phyloP scores from a whole-genome alignment of 768 basidiomycete species.

The Xerocomus spinulosus region DNA sequence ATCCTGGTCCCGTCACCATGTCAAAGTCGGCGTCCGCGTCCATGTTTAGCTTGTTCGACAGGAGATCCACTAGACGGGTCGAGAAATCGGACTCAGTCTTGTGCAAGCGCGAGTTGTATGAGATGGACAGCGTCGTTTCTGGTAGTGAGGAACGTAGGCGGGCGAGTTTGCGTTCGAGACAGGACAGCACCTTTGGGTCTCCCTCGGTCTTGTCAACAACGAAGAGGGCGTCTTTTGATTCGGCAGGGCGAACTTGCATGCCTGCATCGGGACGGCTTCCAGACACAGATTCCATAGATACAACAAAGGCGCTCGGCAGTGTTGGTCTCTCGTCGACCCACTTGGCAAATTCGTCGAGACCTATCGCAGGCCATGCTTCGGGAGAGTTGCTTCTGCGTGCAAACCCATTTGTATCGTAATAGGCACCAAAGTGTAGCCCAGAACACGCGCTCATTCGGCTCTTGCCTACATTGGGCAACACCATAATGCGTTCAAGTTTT shows the following conservation, averaged over 20 bases:
- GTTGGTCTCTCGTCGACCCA: constrained; percentile 33
- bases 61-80: constrained; percentile 9
- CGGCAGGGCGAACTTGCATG: neutral
- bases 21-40: constrained; percentile 2
- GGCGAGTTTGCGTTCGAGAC: constrained; percentile 17
- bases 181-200: constrained; percentile 17
- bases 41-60: constrained; percentile 11
- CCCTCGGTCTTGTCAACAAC: neutral
- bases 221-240: neutral
- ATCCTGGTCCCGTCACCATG: constrained; percentile 9
- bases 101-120: constrained; percentile 3
- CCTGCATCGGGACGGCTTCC: constrained; percentile 3
- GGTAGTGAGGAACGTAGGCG: constrained; percentile 9
- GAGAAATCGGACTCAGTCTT: constrained; percentile 10
- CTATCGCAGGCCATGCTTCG: constrained; percentile 23
- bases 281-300: constrained; percentile 30
- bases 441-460: constrained; percentile 51
- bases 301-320: constrained; percentile 33
- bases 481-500: constrained; percentile 49
- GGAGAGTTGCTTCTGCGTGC: neutral
- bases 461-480: constrained; percentile 57
- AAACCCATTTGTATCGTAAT: constrained; percentile 40
- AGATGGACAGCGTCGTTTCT: constrained; percentile 6
- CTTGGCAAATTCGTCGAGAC: constrained; percentile 35
- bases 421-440: constrained; percentile 43